A percentile compares a stretch with the other conserved stretches of the same genome.
These are phyloP conservation scores for Alternaria longipes DNA, from an alignment of 2,329 filamentous ascomycete genomes.

Conservation along the genomic window DNA sequence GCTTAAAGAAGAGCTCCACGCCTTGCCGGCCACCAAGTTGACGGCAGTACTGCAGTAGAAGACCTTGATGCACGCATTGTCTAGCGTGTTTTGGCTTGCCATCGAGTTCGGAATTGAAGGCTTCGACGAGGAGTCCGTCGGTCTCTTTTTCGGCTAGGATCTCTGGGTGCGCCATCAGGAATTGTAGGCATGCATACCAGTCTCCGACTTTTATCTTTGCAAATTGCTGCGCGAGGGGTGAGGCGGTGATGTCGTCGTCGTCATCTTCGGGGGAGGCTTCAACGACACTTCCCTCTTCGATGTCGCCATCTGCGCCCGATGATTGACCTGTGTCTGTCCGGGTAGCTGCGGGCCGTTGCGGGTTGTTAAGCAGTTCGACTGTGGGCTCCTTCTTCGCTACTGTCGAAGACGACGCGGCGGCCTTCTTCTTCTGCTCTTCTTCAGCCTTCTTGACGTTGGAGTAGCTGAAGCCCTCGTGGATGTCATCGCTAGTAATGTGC, in stretches of 20 bases:
- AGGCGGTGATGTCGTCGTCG: slow-evolving; percentile 78
- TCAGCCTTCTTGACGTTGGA: slow-evolving; percentile 70
- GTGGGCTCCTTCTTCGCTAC: slow-evolving; percentile 33
- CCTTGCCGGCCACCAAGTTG: slow-evolving; percentile 88
- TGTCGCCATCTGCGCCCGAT: slow-evolving; percentile 69
- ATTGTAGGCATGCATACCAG: slow-evolving; percentile 76
- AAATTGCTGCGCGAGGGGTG: slow-evolving; percentile 80
- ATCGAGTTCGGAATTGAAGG: slow-evolving; percentile 86
- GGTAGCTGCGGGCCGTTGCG: slow-evolving; percentile 49
- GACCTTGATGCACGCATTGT: slow-evolving; percentile 91
- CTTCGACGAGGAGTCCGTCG: slow-evolving; percentile 88
- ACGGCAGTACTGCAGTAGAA: slow-evolving; percentile 93
- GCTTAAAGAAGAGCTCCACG: slow-evolving; percentile 93
- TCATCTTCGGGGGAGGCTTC: slow-evolving; percentile 39
- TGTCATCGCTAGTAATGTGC: slow-evolving; percentile 93
- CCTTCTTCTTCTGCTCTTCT: slow-evolving; percentile 24
- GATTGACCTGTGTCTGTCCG: slow-evolving; percentile 58
- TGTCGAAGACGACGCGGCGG: slow-evolving; percentile 39
- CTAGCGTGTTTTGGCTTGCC: slow-evolving; percentile 78
- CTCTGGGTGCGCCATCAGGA: slow-evolving; percentile 79
- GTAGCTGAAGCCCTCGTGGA: slow-evolving; percentile 90
- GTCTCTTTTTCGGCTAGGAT: slow-evolving; percentile 87
- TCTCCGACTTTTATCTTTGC: slow-evolving; percentile 78
- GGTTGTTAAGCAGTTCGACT: slow-evolving; percentile 80
- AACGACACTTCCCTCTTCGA: slow-evolving; percentile 63